A percentile compares a stretch with the other conserved stretches of the same genome.
Conservation (phyloP, 2,329 filamentous ascomycete species). For the Meredithiella fracta region DNA sequence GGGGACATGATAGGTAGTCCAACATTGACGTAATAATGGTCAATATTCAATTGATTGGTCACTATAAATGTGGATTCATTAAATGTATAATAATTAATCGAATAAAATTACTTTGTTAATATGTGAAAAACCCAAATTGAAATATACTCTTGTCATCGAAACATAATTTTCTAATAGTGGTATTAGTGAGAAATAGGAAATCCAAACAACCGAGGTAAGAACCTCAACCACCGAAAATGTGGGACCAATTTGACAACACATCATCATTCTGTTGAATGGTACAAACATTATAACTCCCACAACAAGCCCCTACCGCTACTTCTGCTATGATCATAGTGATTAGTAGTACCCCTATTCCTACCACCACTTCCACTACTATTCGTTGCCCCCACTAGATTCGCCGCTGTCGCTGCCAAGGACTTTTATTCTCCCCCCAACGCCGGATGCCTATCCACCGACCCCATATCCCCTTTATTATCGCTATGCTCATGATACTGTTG, state of each 20-base stretch:
- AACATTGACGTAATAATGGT: too few species aligned
- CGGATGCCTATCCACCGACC: background rate
- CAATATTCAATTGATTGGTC: too few species aligned
- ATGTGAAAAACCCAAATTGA: too few species aligned
- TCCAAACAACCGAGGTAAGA: background rate
- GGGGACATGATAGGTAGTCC: background rate
- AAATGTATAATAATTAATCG: too few species aligned
- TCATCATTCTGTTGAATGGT: too few species aligned
- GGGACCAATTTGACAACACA: background rate
- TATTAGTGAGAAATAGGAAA: slow-evolving; percentile 5
- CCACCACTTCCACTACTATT: too few species aligned
- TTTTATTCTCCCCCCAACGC: background rate
- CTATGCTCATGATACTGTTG: background rate
- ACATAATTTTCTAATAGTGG: background rate
- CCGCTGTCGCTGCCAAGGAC: too few species aligned
- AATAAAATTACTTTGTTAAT: too few species aligned
- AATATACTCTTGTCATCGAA: background rate
- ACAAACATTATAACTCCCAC: too few species aligned
- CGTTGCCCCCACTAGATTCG: too few species aligned
- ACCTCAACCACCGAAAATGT: background rate
- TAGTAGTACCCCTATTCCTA: too few species aligned
- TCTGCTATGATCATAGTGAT: background rate
- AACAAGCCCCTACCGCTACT: background rate
- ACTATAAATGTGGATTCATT: too few species aligned
- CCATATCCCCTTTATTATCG: background rate